Percentiles rank a stretch among this genome's conserved stretches.
Conservation (phyloP, 1,284 basidiomycete species). For the Puccinia triticina region DNA sequence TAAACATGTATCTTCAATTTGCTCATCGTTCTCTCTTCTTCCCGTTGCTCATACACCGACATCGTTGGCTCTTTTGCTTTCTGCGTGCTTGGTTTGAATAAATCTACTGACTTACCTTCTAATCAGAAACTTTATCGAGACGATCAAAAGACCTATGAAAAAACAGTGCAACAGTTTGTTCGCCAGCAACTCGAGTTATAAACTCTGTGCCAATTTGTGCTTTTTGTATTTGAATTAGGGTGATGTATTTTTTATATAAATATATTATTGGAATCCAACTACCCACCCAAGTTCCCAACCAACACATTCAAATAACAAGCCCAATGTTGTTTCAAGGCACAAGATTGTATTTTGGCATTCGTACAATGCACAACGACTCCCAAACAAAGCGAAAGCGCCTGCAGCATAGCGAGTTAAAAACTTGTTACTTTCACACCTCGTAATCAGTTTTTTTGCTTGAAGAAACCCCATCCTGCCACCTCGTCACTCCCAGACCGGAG, state of each 20-base stretch:
- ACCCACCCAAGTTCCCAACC: too few relatives aligned
- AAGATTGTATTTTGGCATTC: too few relatives aligned
- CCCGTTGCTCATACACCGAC: background rate
- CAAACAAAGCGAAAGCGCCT: too few relatives aligned
- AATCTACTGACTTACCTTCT: background rate
- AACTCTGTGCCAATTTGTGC: background rate
- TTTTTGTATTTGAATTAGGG: background rate
- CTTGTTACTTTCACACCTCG: too few relatives aligned
- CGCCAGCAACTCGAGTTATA: constrained; percentile 49
- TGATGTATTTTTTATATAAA: background rate
- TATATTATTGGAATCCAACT: background rate
- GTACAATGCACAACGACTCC: too few relatives aligned
- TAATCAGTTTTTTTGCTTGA: too few relatives aligned
- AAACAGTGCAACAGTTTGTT: constrained; percentile 48
- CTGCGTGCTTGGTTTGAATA: background rate
- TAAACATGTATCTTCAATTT: background rate
- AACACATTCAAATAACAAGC: too few relatives aligned
- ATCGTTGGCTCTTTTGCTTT: background rate
- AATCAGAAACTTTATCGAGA: constrained; percentile 93
- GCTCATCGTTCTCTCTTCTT: background rate
- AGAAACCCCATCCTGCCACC: too few relatives aligned
- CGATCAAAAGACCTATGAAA: constrained; percentile 64
- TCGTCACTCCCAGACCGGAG: too few relatives aligned
- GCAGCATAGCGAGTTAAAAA: too few relatives aligned
- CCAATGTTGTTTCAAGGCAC: too few relatives aligned